Evolutionary conservation across 495 filamentous ascomycete species (phyloP), one percentile per base, ranked within the genome.

Genomic region (Ascobolus immersus): DNA sequence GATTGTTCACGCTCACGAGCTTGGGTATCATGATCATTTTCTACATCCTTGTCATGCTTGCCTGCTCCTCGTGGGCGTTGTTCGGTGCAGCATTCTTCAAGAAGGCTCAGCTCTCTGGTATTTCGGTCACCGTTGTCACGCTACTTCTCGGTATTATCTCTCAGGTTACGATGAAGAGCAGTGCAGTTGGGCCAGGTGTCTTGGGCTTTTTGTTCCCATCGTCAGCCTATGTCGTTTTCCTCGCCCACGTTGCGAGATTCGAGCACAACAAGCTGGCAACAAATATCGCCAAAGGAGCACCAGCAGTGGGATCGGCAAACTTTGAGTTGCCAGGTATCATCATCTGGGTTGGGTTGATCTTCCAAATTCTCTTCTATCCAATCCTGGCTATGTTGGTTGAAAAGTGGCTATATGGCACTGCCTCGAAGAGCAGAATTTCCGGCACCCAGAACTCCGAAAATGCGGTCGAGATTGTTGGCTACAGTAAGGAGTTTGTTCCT

Each of bases 171-270:
- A 61, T 58, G 19, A 54, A 57, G 0, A 18, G 35, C n/a, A 58
- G 44, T 14, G 70, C 69, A 11, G 64, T 53, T 7, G 57, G 65
- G 2, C 65, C 77, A 4, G 56, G 57, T 2, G 53, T 71, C 5
- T 58, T 86, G 5, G 62, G 68, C 39, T 44, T 82, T 4, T 51
- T 86, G 3, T 86, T 82, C 44, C 59, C 73, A 9, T 72, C 77
- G 5, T 75, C 71, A 58, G 81, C 71, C 39, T 79, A 73, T 42
- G 67, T 75, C 11, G 77, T 66, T 52, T 73, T 74, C 48, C 64
- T 70, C 24, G 61, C 73, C 5, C 53, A 61, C 29, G 58, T 79
- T 47, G 73, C 76, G 10, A 62, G 73, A 28, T 78, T 58, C 45
- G 73, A 82, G 47, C 51, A 56, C 36, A 44, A 66, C 32, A 43